Evolutionary conservation across 768 basidiomycete species (phyloP).

Genomic region (Panus rudis): DNA sequence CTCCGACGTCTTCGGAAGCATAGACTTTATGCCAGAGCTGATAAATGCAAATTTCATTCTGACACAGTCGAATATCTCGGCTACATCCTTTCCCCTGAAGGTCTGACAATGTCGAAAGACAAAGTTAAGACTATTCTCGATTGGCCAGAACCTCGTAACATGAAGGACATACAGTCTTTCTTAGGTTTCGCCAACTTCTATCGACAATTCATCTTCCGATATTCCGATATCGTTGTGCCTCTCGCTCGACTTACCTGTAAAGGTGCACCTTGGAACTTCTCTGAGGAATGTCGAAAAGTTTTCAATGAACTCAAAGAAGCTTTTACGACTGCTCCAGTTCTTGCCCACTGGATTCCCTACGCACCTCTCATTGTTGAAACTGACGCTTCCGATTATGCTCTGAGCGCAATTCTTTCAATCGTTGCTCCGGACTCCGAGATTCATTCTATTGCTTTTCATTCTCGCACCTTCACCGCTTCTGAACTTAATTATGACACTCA

Average conservation of each 20-base stretch:
- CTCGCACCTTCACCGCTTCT: constrained; percentile 17
- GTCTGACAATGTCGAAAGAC: constrained; percentile 30
- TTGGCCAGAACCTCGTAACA: constrained; percentile 22
- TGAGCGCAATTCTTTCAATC: constrained; percentile 13
- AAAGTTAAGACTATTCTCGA: constrained; percentile 30
- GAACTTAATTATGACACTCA: constrained; percentile 45
- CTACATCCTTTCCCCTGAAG: constrained; percentile 25
- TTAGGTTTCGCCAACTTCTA: constrained; percentile 30
- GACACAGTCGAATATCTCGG: constrained; percentile 36
- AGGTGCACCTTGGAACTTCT: constrained; percentile 15
- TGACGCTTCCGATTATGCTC: constrained; percentile 19
- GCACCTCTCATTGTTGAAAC: constrained; percentile 12
- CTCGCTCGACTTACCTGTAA: constrained; percentile 25
- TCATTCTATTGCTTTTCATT: constrained; percentile 28
- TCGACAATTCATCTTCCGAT: constrained; percentile 25
- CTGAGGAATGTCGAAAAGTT: constrained; percentile 7
- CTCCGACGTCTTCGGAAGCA: constrained; percentile 21
- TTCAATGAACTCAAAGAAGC: constrained; percentile 25
- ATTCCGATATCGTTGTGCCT: constrained; percentile 26
- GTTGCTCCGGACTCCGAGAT: constrained; percentile 13
- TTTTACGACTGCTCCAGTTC: constrained; percentile 15
- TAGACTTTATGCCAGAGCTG: constrained; percentile 22
- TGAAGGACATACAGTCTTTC: constrained; percentile 26
- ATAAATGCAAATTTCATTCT: constrained; percentile 32
- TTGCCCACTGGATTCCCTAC: constrained; percentile 15